Evolutionary conservation across 2,329 filamentous ascomycete species (phyloP), one percentile per base, ranked within the genome.

Genomic region (Cladosporium oxysporum): DNA sequence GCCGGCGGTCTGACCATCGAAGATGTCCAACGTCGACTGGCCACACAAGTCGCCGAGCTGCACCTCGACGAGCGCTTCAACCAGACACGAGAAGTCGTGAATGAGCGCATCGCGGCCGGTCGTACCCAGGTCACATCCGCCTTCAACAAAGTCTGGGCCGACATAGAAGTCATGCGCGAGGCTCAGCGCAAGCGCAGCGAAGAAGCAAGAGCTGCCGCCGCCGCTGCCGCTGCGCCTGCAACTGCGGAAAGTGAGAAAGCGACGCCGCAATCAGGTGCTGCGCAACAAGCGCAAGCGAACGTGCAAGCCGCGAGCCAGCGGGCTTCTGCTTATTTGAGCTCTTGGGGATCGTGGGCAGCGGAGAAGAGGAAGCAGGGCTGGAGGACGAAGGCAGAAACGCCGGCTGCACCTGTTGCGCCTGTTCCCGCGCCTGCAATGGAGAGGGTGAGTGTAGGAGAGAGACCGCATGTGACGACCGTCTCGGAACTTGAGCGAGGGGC

Each of bases 1-100:
- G 93, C 93, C 0, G 95, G 95, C 29, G 94, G 93, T 0, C 84
- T 99, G 23, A 93, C 90, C 1, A 93, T 99, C 69, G 95, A 98
- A 71, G 95, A 99, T 76, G 90, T 99, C 14, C 94, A 97, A 76
- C 87, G 95, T 60, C 87, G 95, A 28, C 85, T 99, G 37, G 89
- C 92, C 41, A 91, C 96, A 77, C 95, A 98, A 79, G 91, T 99
- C 59, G 91, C 94, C 70, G 94, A 98, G 68, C 85, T 98, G 58
- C 93, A 98, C 76, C 85, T 98, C 1, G 95, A 99, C 76, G 95
- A 98, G 76, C 88, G 91, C 10, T 88, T 98, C 66, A 90, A 91
- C 0, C 89, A 91, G 67, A 91, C 93, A 10, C 87, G 89, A 64
- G 95, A 98, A 77, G 91, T 90, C 0, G 83, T 98, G 2, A 92